Evolutionary conservation across 306 rosid species (phyloP).

Genomic region (Oemleria cerasiformis): DNA sequence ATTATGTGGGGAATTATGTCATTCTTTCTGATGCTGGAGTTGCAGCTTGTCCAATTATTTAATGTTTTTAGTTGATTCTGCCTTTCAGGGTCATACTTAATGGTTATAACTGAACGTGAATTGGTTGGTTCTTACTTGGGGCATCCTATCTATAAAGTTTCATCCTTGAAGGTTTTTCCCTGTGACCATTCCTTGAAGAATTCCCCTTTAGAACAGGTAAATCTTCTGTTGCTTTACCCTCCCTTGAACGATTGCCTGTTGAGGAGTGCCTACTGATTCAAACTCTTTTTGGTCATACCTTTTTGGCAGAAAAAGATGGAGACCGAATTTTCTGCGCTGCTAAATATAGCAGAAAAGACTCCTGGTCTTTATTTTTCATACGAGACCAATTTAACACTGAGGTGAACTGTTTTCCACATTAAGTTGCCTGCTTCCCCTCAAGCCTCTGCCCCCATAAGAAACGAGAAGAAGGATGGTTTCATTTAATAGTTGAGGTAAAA

Average conservation of each 20-base stretch:
- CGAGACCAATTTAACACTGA: constrained; percentile 81
- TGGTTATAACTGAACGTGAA: constrained; percentile 71
- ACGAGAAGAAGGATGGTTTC: background rate
- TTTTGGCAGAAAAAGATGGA: constrained; percentile 80
- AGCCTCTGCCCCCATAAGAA: background rate
- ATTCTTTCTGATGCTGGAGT: background rate
- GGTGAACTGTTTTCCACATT: constrained; percentile 52
- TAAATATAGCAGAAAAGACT: constrained; percentile 78
- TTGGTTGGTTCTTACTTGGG: constrained; percentile 83
- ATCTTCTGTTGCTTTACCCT: constrained; percentile 19
- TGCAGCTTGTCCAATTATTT: constrained; percentile 25
- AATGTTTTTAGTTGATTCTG: constrained; percentile 23
- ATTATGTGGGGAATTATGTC: too few relatives aligned
- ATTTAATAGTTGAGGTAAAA: background rate
- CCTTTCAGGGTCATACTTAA: constrained; percentile 68
- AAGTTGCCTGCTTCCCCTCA: background rate
- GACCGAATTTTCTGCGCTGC: constrained; percentile 66
- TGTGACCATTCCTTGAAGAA: constrained; percentile 71
- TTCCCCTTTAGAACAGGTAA: constrained; percentile 71
- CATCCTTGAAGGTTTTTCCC: constrained; percentile 71
- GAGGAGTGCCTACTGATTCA: constrained; percentile 21
- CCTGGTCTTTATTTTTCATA: constrained; percentile 88
- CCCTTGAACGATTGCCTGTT: background rate
- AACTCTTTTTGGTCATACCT: constrained; percentile 27
- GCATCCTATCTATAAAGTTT: constrained; percentile 70